Base-by-base conservation (phyloP, 257 asterid genomes). In the Vinca minor region DNA sequence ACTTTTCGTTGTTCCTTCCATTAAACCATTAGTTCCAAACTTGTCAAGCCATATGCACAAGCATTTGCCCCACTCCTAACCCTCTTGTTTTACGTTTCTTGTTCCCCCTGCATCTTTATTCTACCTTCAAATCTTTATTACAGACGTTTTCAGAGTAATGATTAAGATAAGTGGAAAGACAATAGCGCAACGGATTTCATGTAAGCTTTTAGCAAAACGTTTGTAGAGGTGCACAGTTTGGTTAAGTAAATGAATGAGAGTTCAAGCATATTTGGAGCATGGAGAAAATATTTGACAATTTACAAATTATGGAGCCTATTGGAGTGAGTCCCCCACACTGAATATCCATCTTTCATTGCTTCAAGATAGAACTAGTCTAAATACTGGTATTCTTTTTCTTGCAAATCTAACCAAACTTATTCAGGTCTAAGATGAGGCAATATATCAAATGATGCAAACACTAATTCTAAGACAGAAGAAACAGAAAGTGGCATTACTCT, bases 401-500 rank as follows among this genome's bases (percentile, higher is more conserved):
- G 31, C 47, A 45, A 23, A 10, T n/a, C 10, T 15, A 13, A 44
- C 34, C 17, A 32, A 23, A n/a, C 2, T 5, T 59, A n/a, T 45
- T 56, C n/a, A 32, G 21, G 29, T 31, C 39, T 34, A 34, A 47
- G 20, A 25, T n/a, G 1, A 3, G 42, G 71, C 38, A 20, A 42
- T 8, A 0, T 18, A 62, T 11, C 20, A 26, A 62, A 1, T n/a
- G 35, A 55, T 20, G 35, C 23, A 9, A 55, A 29, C 0, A 2
- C 21, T 29, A 31, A 55, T 29, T 26, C 2, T 26, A 56, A 63
- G 23, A 11, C n/a, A n/a, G 58, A 44, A 21, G 5, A 36, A 34
- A 8, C 8, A 45, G 54, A 58, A 46, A 55, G 26, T 53, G 58
- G 60, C 42, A 41, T 82, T 81, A 86, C 96, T 85, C 89, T 74